These are phyloP conservation scores for Tephrocybe rancida DNA, from an alignment of 768 basidiomycete genomes.

Conservation along the genomic window DNA sequence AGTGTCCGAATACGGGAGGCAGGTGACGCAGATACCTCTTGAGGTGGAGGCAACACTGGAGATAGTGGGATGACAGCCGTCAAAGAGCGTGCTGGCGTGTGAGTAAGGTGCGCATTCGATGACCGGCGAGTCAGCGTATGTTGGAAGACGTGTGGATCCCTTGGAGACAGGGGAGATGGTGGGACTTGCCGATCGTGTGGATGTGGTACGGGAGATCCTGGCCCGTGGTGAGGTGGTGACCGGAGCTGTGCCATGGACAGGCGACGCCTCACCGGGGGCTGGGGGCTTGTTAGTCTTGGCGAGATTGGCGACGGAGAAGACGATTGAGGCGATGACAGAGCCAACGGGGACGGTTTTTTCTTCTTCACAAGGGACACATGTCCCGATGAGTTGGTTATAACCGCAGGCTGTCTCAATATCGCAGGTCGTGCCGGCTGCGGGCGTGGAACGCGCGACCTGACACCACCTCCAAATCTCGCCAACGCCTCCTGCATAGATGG, in stretches of 20 bases:
- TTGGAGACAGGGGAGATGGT: slow-evolving; percentile 28
- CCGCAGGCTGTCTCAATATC: slow-evolving; percentile 24
- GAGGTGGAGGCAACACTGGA: slow-evolving; percentile 5
- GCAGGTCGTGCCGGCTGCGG: slow-evolving; percentile 5
- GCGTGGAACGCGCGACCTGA: slow-evolving; percentile 17
- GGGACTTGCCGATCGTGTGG: slow-evolving; percentile 17
- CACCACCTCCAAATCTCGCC: slow-evolving; percentile 36
- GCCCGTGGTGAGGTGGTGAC: slow-evolving; percentile 13
- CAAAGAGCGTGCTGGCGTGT: slow-evolving; percentile 11
- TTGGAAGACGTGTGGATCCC: slow-evolving; percentile 12
- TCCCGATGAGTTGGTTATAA: slow-evolving; percentile 15
- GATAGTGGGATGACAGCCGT: slow-evolving; percentile 8
- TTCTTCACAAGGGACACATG: slow-evolving; percentile 21
- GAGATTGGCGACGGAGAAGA: slow-evolving; percentile 18
- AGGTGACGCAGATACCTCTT: not conserved
- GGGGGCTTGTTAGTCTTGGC: slow-evolving; percentile 15
- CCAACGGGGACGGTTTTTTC: slow-evolving; percentile 37
- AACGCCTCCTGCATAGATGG: slow-evolving; percentile 48
- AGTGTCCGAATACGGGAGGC: slow-evolving; percentile 5
- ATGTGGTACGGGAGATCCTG: slow-evolving; percentile 14
- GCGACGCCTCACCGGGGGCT: slow-evolving; percentile 20
- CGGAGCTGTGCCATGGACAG: slow-evolving; percentile 25
- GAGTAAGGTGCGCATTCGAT: slow-evolving; percentile 26
- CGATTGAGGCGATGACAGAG: slow-evolving; percentile 22
- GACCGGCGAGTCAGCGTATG: slow-evolving; percentile 20